These are phyloP conservation scores for Trebouxia sp. DNA, from an alignment of 139 green algal species.

Conservation along the genomic window DNA sequence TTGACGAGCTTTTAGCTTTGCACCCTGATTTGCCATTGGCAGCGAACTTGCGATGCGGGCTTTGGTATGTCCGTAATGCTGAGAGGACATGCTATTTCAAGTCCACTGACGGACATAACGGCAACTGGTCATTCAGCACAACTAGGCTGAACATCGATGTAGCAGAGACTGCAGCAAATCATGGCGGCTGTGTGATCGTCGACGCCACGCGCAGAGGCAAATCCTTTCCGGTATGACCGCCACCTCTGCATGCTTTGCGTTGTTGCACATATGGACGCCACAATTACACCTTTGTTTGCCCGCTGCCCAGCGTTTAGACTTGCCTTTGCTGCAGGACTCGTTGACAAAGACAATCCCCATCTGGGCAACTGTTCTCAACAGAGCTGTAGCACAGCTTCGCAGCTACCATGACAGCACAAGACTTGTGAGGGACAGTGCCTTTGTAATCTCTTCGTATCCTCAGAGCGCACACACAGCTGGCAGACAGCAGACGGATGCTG, in stretches of 20 bases:
- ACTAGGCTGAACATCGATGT: slow-evolving; percentile 89
- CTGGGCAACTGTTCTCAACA: slow-evolving; percentile 88
- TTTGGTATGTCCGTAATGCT: slow-evolving; percentile 72
- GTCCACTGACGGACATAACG: slow-evolving; percentile 90
- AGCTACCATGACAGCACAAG: slow-evolving; percentile 11
- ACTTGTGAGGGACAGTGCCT: not conserved
- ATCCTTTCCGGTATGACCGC: slow-evolving; percentile 69
- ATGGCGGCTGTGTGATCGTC: slow-evolving; percentile 80
- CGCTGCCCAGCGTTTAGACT: too few relatives aligned
- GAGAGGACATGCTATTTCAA: slow-evolving; percentile 92
- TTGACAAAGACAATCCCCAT: slow-evolving; percentile 96
- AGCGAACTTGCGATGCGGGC: slow-evolving; percentile 88
- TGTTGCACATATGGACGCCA: too few relatives aligned
- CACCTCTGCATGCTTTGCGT: not conserved
- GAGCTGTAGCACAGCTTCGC: slow-evolving; percentile 51
- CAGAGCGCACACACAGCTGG: not conserved
- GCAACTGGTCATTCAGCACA: slow-evolving; percentile 85
- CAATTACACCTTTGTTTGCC: too few relatives aligned
- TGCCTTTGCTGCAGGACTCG: slow-evolving; percentile 81
- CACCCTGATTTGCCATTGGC: slow-evolving; percentile 73
- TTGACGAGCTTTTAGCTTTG: slow-evolving; percentile 51
- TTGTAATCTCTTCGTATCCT: not conserved
- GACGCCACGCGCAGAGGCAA: slow-evolving; percentile 93
- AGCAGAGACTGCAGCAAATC: slow-evolving; percentile 51
- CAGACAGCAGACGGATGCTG: too few relatives aligned